These are phyloP conservation scores for Candida lessepsii DNA, from an alignment of 805 yeast genomes.

Conservation along the genomic window DNA sequence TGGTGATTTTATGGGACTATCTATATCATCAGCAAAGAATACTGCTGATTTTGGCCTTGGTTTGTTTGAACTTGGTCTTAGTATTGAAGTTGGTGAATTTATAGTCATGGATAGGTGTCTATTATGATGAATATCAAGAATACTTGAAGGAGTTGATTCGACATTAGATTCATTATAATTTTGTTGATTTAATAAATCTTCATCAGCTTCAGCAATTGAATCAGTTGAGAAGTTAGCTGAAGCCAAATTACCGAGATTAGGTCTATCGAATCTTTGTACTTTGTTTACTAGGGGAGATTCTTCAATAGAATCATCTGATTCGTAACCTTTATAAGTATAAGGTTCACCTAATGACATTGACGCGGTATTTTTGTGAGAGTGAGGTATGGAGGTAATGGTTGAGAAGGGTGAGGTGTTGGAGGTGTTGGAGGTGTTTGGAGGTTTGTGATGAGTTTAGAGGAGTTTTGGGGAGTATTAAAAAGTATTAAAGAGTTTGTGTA, in stretches of 20 bases:
- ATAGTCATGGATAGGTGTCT: conserved; percentile 23
- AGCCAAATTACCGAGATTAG: conserved; percentile 24
- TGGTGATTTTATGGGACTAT: conserved; percentile 12
- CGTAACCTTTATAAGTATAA: conserved; percentile 4
- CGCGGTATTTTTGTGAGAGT: too few species aligned
- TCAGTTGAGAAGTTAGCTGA: conserved; percentile 40
- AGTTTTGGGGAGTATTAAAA: too few species aligned
- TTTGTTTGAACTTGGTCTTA: conserved; percentile 15
- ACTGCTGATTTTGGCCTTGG: conserved; percentile 38
- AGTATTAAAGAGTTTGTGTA: too few species aligned
- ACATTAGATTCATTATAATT: not conserved
- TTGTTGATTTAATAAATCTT: conserved; percentile 6
- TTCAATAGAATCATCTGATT: conserved; percentile 9
- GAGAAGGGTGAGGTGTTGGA: too few species aligned
- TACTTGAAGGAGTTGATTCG: not conserved
- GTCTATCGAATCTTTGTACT: conserved; percentile 17
- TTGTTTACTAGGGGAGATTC: conserved; percentile 10
- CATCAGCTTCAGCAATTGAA: conserved; percentile 18
- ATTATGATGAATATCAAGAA: conserved; percentile 12
- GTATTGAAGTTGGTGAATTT: conserved; percentile 16
- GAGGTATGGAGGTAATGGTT: too few species aligned
- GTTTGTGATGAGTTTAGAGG: too few species aligned
- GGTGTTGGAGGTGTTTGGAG: too few species aligned
- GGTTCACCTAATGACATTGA: conserved; percentile 2
- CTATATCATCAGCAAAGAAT: conserved; percentile 26